Base-by-base conservation (phyloP, 2,329 filamentous ascomycete species). In the Graphilbum sp. region DNA sequence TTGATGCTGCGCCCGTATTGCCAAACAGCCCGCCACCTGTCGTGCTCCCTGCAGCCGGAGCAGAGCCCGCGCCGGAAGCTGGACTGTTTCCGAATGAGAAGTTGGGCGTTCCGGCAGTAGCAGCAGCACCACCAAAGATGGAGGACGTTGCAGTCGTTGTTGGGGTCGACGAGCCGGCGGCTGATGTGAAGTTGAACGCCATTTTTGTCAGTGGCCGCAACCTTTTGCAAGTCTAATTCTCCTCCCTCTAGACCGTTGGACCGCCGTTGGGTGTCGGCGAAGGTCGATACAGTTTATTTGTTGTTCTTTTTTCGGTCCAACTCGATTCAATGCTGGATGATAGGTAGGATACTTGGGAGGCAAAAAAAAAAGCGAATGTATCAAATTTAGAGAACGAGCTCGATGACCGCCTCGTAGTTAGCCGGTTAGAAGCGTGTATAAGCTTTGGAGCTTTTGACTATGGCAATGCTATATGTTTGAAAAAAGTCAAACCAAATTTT, bases 51-150 rank as follows among this genome's bases (percentile, higher is more conserved):
- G 52, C 42, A 17, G 40, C 50, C 25, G 48, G 50, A 5, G 55
- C 39, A 10, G n/a, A n/a, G n/a, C n/a, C n/a, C n/a, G n/a, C n/a
- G n/a, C 56, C 45, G 12, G 56, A 50, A 16, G 45, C 35, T 20
- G 52, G 45, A 17, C 45, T 48, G 27, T n/a, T n/a, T n/a, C 57
- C 58, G 43, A 69, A 69, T 10, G 58, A 57, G 48, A 68, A 66
- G 9, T 29, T 36, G 33, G 61, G 38, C 56, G 48, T 38, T 10
- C 41, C 27, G n/a, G n/a, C n/a, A n/a, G n/a, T n/a, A 9, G 27
- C 7, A 5, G 27, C 15, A 13, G 27, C 13, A 8, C 8, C 13
- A 12, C 27, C 41, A 35, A 45, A 43, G 12, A 41, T 19, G 3
- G 35, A 27, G 35, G 64, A 57, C 17, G 60, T 52, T 10, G 60